A percentile compares a stretch with the other conserved stretches of the same genome.
These are phyloP conservation scores for Leishmania mexicana DNA, from an alignment of 208 protist genomes.

Conservation along the genomic window DNA sequence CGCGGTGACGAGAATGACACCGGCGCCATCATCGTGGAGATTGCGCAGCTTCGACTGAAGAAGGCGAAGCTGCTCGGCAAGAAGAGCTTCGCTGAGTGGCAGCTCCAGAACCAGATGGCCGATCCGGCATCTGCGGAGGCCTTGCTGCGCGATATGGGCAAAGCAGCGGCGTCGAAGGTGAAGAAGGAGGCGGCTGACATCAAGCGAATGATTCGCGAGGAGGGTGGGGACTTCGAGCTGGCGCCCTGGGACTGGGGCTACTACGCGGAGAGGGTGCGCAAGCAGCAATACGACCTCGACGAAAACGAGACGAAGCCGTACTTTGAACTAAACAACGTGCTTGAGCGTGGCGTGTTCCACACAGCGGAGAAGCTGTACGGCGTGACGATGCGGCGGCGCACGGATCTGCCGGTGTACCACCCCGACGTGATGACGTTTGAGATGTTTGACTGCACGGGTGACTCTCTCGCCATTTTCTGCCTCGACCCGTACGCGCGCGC, in stretches of 20 bases:
- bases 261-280: slow-evolving; percentile 55
- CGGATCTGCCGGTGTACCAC: slow-evolving; percentile 59
- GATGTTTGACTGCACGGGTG: slow-evolving; percentile 39
- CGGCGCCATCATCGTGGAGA: slow-evolving; percentile 29
- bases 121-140: slow-evolving; percentile 28
- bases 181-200: slow-evolving; percentile 44
- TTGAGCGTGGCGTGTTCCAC: slow-evolving; percentile 62
- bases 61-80: slow-evolving; percentile 57
- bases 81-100: slow-evolving; percentile 59
- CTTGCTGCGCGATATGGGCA: slow-evolving; percentile 33
- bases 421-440: slow-evolving; percentile 46
- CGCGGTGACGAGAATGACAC: slow-evolving; percentile 35
- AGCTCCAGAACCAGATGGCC: slow-evolving; percentile 56
- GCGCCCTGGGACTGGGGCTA: slow-evolving; percentile 59
- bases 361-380: slow-evolving; percentile 65
- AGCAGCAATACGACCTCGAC: slow-evolving; percentile 56
- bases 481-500: slow-evolving; percentile 53
- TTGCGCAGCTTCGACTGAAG: slow-evolving; percentile 40
- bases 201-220: slow-evolving; percentile 23
- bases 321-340: slow-evolving; percentile 59
- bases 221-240: slow-evolving; percentile 39
- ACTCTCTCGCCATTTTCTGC: slow-evolving; percentile 50
- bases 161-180: slow-evolving; percentile 3
- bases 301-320: slow-evolving; percentile 56
- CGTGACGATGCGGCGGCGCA: slow-evolving; percentile 43